Evolutionary conservation across 2,329 filamentous ascomycete genomes (phyloP).

Genomic region (Xylaria sp.): DNA sequence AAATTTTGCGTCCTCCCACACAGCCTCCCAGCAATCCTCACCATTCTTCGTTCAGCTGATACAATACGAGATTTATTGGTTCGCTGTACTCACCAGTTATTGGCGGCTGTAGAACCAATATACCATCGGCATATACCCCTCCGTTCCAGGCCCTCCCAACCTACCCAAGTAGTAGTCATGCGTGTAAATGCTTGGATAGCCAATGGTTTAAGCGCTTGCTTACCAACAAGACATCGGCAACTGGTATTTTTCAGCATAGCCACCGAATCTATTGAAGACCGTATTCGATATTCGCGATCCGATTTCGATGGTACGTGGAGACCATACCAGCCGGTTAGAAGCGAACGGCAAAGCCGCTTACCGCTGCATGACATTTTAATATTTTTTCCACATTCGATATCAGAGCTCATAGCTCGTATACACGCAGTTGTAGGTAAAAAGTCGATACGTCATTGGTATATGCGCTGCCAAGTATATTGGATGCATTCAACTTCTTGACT

Average conservation of each 20-base stretch:
- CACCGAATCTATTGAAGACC: conserved; percentile 23
- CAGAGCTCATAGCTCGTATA: not conserved
- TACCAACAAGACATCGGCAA: not conserved
- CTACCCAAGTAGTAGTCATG: conserved; percentile 1
- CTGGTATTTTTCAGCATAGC: conserved; percentile 22
- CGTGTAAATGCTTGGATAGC: not conserved
- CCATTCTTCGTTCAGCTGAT: conserved; percentile 1
- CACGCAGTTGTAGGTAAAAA: too few relatives aligned
- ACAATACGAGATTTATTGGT: conserved; percentile 2
- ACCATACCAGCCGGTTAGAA: not conserved
- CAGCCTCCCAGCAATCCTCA: conserved; percentile 1
- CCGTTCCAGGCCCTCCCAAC: not conserved
- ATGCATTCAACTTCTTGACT: not conserved
- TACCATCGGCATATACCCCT: conserved; percentile 14
- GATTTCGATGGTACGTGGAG: not conserved
- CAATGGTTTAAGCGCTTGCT: conserved; percentile 16
- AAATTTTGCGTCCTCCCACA: conserved; percentile 3
- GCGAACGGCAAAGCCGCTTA: not conserved
- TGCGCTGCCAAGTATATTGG: not conserved
- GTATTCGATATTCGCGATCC: conserved; percentile 14
- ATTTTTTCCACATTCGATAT: not conserved
- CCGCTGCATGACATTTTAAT: not conserved
- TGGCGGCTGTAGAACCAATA: conserved; percentile 4
- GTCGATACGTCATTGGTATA: not conserved
- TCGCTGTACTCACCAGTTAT: not conserved